Conservation (phyloP, 495 filamentous ascomycete species). For the Corynascus novoguineensis region DNA sequence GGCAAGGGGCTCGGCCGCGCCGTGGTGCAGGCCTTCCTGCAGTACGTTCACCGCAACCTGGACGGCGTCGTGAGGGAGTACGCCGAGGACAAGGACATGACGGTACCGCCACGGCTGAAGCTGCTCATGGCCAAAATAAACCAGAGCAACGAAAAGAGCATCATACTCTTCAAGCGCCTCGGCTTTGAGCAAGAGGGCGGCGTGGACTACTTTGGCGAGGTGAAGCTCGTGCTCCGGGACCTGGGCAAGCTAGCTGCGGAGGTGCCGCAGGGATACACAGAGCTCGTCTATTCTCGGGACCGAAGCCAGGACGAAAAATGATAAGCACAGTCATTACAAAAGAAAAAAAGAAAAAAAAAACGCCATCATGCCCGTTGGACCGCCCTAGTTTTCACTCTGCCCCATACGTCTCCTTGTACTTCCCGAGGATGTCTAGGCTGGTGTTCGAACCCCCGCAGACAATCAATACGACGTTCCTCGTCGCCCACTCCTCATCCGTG, state of each 20-base stretch:
- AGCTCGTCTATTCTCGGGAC: conserved; percentile 24
- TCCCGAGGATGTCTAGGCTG: conserved; percentile 57
- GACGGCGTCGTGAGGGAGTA: conserved; percentile 58
- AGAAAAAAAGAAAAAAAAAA: background rate
- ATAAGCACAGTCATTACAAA: background rate
- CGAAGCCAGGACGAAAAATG: background rate
- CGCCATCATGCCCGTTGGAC: background rate
- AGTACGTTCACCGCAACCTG: conserved; percentile 52
- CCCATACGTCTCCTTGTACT: conserved; percentile 56
- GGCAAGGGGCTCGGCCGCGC: conserved; percentile 61
- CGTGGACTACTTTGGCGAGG: conserved; percentile 49
- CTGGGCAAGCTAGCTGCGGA: conserved; percentile 11
- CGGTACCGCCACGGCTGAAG: conserved; percentile 19
- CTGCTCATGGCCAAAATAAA: conserved; percentile 46
- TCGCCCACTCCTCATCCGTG: conserved; percentile 44
- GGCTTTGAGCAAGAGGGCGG: conserved; percentile 42
- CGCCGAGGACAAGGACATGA: conserved; percentile 11
- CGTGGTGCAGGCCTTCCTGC: conserved; percentile 60
- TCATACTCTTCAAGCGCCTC: conserved; percentile 41
- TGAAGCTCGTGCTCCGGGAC: conserved; percentile 36
- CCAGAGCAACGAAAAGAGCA: conserved; percentile 34
- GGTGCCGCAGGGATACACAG: conserved; percentile 20
- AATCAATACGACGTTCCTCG: conserved; percentile 73
- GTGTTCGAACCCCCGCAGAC: conserved; percentile 83
- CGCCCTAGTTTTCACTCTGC: conserved; percentile 7